These are phyloP conservation scores for Corallochytrium limacisporum DNA, from an alignment of 78 protist genomes.

Conservation along the genomic window DNA sequence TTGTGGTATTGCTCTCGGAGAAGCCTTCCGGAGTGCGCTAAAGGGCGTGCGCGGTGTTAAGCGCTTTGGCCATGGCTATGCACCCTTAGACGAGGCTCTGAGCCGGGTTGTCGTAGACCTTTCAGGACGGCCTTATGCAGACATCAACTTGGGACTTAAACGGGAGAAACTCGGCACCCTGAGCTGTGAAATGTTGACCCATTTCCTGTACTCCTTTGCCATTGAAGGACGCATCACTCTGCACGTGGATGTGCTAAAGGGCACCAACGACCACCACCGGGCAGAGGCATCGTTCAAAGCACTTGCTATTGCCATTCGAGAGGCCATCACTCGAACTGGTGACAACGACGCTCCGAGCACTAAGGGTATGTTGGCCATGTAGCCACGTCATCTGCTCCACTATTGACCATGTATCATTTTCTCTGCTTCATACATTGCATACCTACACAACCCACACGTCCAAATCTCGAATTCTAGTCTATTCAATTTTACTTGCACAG, in stretches of 20 bases:
- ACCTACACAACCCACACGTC: no score
- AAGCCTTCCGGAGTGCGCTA: constrained; percentile 1
- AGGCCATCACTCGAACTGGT: background rate
- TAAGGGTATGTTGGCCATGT: constrained; percentile 19
- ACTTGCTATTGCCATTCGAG: constrained; percentile 9
- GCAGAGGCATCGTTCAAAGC: constrained; percentile 63
- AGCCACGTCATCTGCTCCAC: no score
- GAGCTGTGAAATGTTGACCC: constrained; percentile 58
- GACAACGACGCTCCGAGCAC: constrained; percentile 23
- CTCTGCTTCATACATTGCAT: no score
- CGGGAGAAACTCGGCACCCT: constrained; percentile 42
- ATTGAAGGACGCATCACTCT: constrained; percentile 27
- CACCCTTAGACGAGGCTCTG: constrained; percentile 55
- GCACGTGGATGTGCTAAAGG: constrained; percentile 45
- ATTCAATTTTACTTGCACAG: no score
- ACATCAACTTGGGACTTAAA: constrained; percentile 17
- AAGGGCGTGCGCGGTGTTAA: background rate
- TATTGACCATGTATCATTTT: no score
- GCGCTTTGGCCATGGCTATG: constrained; percentile 34
- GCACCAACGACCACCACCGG: constrained; percentile 59
- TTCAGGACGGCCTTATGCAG: constrained; percentile 33
- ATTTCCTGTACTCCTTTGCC: constrained; percentile 49
- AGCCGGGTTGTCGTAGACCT: constrained; percentile 54
- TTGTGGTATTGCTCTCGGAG: constrained; percentile 47
- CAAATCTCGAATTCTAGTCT: no score